Base-by-base conservation (phyloP, 2,329 filamentous ascomycete genomes). In the Triangularia verruculosa region DNA sequence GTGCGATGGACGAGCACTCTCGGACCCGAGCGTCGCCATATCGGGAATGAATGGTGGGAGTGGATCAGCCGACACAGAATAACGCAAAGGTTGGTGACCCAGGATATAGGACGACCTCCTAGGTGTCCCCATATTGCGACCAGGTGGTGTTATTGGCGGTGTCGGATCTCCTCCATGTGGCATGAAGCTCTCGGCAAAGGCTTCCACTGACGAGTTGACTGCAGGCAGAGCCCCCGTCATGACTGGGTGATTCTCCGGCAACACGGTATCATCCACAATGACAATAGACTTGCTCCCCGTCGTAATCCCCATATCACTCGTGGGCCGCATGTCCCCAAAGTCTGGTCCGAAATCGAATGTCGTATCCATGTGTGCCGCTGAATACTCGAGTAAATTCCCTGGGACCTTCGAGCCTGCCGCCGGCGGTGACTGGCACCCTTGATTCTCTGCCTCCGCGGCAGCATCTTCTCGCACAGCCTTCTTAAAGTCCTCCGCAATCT, bases 251-350 rank as follows among this genome's bases (percentile, higher is more conserved):
- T 85, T 77, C 4, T 78, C 77, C 0, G 81, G 77, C 15, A 82
- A 69, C 0, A 65, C 39, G 1, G 88, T 89, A 30, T 86, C 86
- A 64, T 96, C 91, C 34, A 96, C 87, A 71, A 97, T 96, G 61
- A 97, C 83, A 68, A 97, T 96, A 0, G 92, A 96, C 72, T 93
- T 89, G 79, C 92, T 96, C n/a, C 92, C 91, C 11, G 83, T 82
- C 0, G 92, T 95, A 53, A 94, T 85, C 5, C 76, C 84, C 69
- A 80, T 79, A 64, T 86, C 83, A 66, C 83, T 86, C 12, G 74
- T 69, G 1, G 82, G 81, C 53, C 82, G 76, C 64, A 64, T 76
- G 8, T 76, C 68, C 5, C 73, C 65, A 6, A 72, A 72, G 4
- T 70, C 68, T 4, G 55, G 39, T 12, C 76, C 70, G 22, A 74